These are phyloP conservation scores for Cornus suecica DNA, from an alignment of 148 eudicot species.

Conservation along the genomic window DNA sequence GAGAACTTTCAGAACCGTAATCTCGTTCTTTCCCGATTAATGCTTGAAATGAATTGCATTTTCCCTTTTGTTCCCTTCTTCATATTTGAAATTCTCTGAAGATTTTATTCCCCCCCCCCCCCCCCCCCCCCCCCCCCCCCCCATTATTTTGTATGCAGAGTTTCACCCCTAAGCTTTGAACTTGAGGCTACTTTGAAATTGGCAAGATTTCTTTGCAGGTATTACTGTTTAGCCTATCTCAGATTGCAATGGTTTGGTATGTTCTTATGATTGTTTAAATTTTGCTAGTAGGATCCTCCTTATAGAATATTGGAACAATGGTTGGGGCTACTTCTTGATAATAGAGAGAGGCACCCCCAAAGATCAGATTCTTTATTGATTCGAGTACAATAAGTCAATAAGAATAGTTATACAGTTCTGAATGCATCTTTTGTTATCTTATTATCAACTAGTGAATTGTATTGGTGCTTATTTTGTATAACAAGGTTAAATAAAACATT, in stretches of 20 bases:
- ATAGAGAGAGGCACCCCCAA: conserved; percentile 7
- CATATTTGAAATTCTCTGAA: conserved; percentile 6
- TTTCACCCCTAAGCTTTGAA: conserved; percentile 96
- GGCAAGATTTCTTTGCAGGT: conserved; percentile 99
- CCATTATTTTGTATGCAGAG: conserved; percentile 50
- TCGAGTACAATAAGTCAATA: background rate
- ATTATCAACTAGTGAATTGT: background rate
- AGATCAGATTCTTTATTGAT: background rate
- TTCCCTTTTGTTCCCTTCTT: conserved; percentile 10
- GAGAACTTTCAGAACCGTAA: background rate
- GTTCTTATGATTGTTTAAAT: background rate
- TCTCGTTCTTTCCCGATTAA: background rate
- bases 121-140: no score
- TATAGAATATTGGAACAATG: background rate
- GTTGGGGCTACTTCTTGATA: background rate
- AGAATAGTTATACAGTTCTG: background rate
- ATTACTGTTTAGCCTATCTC: conserved; percentile 11
- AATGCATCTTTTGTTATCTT: background rate
- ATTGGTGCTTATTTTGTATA: background rate
- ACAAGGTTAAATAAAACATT: background rate
- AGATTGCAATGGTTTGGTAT: background rate
- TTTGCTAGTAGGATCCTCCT: background rate
- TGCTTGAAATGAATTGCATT: background rate
- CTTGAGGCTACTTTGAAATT: conserved; percentile 94
- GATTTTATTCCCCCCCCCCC: background rate